Base-by-base conservation (phyloP, 2,329 filamentous ascomycete species). In the Mycosphaerella arachidis region DNA sequence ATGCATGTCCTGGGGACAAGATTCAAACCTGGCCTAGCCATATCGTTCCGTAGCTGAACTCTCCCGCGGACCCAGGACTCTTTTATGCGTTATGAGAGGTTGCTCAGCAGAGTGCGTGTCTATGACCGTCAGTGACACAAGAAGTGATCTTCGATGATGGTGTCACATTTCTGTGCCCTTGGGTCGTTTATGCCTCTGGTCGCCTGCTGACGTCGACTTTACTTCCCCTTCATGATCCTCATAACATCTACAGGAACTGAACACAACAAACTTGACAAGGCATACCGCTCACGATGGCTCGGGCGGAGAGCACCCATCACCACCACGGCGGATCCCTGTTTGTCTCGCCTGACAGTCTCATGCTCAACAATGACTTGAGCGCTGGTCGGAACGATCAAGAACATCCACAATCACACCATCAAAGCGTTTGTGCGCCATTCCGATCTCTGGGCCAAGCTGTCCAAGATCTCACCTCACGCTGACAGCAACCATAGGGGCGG, bases 331-430 rank as follows among this genome's bases (percentile, higher is more conserved):
- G 64, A 45, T 54, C 57, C 62, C 24, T 64, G 59, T 64, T 64
- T 27, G 53, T 64, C 30, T 63, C 62, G 55, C 63, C 62, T 56
- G 63, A 62, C 46, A 30, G 55, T 62, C 63, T 66, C 53, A 40
- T 62, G 62, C 60, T 63, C 24, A 53, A 62, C 51, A 57, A 64
- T 31, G 56, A 59, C 7, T 33, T 60, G 48, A 56, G 53, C 53
- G 52, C 48, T 43, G 57, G 53, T 56, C 59, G 53, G 29, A 31
- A 37, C n/a, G 52, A 54, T 18, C 50, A 57, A n/a, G 45, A 29
- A 48, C 57, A 53, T 37, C 55, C 58, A 48, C 27, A 53, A 45
- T 51, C 62, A 51, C 50, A 63, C 43, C 52, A 55, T 33, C 57
- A 55, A 16, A 55, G 51, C 9, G 54, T 60, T 55, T 58, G 57